phyloP scores from a whole-genome alignment of 805 yeast genomes.

The Starmerella apis region DNA sequence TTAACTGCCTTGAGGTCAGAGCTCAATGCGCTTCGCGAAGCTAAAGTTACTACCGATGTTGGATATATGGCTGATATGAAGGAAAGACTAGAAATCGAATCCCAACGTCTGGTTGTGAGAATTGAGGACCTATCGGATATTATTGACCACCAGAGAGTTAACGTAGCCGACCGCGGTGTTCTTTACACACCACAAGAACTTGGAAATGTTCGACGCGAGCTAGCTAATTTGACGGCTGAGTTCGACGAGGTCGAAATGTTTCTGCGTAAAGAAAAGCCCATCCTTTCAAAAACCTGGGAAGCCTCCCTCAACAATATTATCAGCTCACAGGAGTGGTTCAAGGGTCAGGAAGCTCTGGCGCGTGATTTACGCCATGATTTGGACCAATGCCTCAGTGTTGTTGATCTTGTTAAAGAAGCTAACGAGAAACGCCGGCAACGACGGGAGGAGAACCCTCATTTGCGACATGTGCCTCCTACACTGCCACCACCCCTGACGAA shows the following conservation, averaged over 20 bases:
- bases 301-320: slow-evolving; percentile 78
- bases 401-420: slow-evolving; percentile 44
- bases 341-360: slow-evolving; percentile 77
- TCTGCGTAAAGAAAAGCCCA: slow-evolving; percentile 60
- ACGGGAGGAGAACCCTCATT: not conserved
- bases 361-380: slow-evolving; percentile 73
- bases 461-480: slow-evolving; percentile 30
- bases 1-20: slow-evolving; percentile 32
- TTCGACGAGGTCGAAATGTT: slow-evolving; percentile 49
- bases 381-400: slow-evolving; percentile 69
- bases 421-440: slow-evolving; percentile 11
- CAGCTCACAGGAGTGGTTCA: slow-evolving; percentile 87
- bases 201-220: slow-evolving; percentile 52
- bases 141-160: slow-evolving; percentile 79
- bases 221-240: slow-evolving; percentile 45
- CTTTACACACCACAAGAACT: slow-evolving; percentile 68
- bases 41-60: slow-evolving; percentile 28
- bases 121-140: slow-evolving; percentile 89
- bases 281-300: slow-evolving; percentile 90
- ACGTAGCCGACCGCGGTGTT: slow-evolving; percentile 84
- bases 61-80: slow-evolving; percentile 70
- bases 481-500: slow-evolving; percentile 32
- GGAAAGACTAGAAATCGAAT: slow-evolving; percentile 57
- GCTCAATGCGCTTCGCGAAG: slow-evolving; percentile 36
- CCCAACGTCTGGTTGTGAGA: slow-evolving; percentile 60